Conservation (phyloP, 1,139 yeast species). For the Yamadazyma jaroonii region DNA sequence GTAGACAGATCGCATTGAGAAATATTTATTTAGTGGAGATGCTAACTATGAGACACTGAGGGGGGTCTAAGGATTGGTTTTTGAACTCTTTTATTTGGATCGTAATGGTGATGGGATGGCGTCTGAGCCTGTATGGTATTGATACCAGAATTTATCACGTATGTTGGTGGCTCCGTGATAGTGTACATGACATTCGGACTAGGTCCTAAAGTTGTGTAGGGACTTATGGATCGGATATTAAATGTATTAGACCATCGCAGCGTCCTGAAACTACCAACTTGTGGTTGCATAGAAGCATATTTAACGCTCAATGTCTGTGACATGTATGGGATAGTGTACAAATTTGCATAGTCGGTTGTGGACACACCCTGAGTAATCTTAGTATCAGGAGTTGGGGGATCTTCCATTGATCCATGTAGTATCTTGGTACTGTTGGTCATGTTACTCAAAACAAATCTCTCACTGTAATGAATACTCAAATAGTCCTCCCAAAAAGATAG, state of each 20-base stretch:
- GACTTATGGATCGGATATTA: not conserved
- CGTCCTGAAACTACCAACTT: conserved; percentile 5
- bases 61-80: conserved; percentile 5
- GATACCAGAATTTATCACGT: conserved; percentile 6
- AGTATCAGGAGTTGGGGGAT: conserved; percentile 24
- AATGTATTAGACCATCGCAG: conserved; percentile 6
- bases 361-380: conserved; percentile 17
- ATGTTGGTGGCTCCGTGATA: conserved; percentile 13
- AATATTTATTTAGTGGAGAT: not conserved
- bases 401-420: conserved; percentile 30
- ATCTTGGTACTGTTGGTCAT: conserved; percentile 15
- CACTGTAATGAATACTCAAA: conserved; percentile 24
- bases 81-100: conserved; percentile 7
- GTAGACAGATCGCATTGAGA: conserved; percentile 5
- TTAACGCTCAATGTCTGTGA: conserved; percentile 25
- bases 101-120: conserved; percentile 7
- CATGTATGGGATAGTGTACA: conserved; percentile 22
- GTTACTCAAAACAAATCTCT: conserved; percentile 24
- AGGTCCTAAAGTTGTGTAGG: not conserved
- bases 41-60: not conserved
- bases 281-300: conserved; percentile 31
- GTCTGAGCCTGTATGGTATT: conserved; percentile 7
- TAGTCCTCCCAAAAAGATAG: conserved; percentile 5
- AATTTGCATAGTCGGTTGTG: not conserved
- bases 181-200: conserved; percentile 12